Conservation (phyloP, 805 yeast genomes). For the Lachancea sp. region DNA sequence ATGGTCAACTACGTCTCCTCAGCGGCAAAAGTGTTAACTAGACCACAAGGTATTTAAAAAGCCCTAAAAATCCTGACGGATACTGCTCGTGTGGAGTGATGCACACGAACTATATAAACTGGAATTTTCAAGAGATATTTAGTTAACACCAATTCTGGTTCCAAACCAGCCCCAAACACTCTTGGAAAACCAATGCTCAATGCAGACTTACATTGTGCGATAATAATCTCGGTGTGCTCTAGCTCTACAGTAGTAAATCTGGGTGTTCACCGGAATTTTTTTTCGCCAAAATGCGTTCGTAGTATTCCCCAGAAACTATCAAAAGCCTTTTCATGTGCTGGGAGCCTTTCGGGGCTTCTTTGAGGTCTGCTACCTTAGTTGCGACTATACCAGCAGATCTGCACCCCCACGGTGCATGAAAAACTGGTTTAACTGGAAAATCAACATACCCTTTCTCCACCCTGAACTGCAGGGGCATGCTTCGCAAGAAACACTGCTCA, state of each 20-base stretch:
- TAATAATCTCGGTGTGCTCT: not conserved
- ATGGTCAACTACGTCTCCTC: too few relatives aligned
- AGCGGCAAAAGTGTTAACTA: too few relatives aligned
- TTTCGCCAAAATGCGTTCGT: not conserved
- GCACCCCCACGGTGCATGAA: slow-evolving; percentile 26
- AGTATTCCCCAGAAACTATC: slow-evolving; percentile 20
- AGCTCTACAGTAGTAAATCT: slow-evolving; percentile 6
- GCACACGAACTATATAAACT: too few relatives aligned
- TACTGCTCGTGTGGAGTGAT: too few relatives aligned
- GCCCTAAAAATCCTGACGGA: too few relatives aligned
- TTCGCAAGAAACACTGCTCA: slow-evolving; percentile 8
- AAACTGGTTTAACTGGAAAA: slow-evolving; percentile 34
- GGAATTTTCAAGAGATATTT: too few relatives aligned
- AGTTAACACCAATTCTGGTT: too few relatives aligned
- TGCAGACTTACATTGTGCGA: too few relatives aligned
- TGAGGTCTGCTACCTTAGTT: slow-evolving; percentile 28
- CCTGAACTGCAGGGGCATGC: slow-evolving; percentile 25
- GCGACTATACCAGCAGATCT: slow-evolving; percentile 30
- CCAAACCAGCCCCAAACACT: not conserved
- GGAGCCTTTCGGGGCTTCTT: slow-evolving; percentile 8
- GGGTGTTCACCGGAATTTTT: not conserved
- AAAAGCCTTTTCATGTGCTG: slow-evolving; percentile 27
- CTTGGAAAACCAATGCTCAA: too few relatives aligned
- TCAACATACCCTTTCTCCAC: slow-evolving; percentile 32
- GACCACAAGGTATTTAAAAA: too few relatives aligned